phyloP scores from a whole-genome alignment of 371 early-diverging fungal species.

The Mycotypha africana region DNA sequence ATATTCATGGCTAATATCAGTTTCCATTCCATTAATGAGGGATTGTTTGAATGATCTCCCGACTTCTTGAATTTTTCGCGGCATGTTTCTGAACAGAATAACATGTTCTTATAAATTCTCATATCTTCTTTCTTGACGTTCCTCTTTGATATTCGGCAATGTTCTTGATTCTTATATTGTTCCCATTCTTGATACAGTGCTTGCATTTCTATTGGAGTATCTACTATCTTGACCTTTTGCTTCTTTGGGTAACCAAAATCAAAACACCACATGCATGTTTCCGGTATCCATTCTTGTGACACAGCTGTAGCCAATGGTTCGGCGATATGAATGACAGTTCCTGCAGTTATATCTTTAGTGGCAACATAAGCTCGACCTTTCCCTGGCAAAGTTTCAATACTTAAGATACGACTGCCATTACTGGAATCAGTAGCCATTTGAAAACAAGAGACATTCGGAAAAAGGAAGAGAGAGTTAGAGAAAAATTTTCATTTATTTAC shows the following conservation, averaged over 20 bases:
- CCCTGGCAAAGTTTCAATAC: constrained; percentile 12
- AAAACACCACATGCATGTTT: constrained; percentile 38
- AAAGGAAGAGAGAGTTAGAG: too few species aligned
- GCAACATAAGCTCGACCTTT: constrained; percentile 36
- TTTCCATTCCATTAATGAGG: neutral
- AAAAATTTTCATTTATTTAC: too few species aligned
- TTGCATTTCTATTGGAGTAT: neutral
- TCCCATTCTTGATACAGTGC: neutral
- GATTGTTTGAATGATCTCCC: too few species aligned
- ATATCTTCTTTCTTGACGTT: neutral
- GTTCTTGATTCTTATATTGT: neutral
- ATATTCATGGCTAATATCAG: neutral
- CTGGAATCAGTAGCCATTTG: too few species aligned
- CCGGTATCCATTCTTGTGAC: constrained; percentile 37
- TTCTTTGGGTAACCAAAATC: constrained; percentile 32
- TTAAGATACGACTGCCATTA: too few species aligned
- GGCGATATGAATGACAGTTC: constrained; percentile 20
- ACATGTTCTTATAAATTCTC: constrained; percentile 6
- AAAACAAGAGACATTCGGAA: too few species aligned
- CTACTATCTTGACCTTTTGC: constrained; percentile 19
- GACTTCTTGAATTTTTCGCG: constrained; percentile 1
- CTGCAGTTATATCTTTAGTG: constrained; percentile 17
- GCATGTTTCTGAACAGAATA: constrained; percentile 33
- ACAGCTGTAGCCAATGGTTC: constrained; percentile 27
- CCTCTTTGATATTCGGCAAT: neutral